Evolutionary conservation across 1,284 basidiomycete genomes (phyloP).

Genomic region (Serendipita sp.): DNA sequence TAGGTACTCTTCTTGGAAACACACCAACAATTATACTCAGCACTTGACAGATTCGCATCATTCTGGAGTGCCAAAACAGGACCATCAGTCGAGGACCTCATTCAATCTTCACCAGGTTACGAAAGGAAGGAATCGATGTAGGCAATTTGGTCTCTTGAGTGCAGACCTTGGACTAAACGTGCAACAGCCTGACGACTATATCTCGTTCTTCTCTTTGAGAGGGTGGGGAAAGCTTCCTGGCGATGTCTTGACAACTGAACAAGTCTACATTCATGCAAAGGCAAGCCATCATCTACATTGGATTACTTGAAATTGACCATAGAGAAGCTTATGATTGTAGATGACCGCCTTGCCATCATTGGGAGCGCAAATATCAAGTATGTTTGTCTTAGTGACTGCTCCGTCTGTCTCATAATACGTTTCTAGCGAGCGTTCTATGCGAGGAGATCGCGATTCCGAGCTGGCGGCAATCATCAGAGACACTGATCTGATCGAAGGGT

Average conservation of each 20-base stretch:
- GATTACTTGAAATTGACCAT: constrained; percentile 11
- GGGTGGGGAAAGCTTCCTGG: constrained; percentile 88
- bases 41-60: constrained; percentile 61
- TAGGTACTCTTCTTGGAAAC: constrained; percentile 28
- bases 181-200: constrained; percentile 77
- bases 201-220: constrained; percentile 81
- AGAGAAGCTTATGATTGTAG: constrained; percentile 68
- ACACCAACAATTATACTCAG: neutral
- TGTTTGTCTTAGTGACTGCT: neutral
- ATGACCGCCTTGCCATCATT: constrained; percentile 92
- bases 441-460: constrained; percentile 95
- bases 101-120: constrained; percentile 81
- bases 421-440: constrained; percentile 71
- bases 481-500: constrained; percentile 92
- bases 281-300: constrained; percentile 17
- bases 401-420: neutral
- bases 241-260: constrained; percentile 79
- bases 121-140: constrained; percentile 81
- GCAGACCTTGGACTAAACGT: constrained; percentile 9
- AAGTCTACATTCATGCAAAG: constrained; percentile 86
- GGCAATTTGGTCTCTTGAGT: constrained; percentile 18
- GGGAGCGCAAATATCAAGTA: constrained; percentile 96
- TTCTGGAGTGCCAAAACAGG: constrained; percentile 85
- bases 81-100: constrained; percentile 81
- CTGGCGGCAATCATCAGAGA: constrained; percentile 85